Conservation (phyloP, 371 early-diverging fungal genomes). For the Mycotypha africana region DNA sequence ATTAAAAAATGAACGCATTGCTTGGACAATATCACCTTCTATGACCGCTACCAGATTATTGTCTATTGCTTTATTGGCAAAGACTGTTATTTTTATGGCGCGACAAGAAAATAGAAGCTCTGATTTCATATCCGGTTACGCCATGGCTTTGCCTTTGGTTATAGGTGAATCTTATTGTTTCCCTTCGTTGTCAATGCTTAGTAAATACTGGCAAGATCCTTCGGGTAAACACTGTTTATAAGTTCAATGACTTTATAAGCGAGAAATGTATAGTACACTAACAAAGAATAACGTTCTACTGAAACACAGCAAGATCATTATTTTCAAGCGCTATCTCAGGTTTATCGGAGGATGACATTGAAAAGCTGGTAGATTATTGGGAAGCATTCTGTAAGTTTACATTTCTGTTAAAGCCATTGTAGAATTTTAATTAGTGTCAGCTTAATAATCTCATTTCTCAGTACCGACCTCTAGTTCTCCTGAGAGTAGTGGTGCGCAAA, state of each 20-base stretch:
- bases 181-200: constrained; percentile 70
- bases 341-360: constrained; percentile 40
- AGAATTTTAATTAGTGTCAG: not conserved
- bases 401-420: not conserved
- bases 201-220: constrained; percentile 86
- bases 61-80: constrained; percentile 50
- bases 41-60: constrained; percentile 58
- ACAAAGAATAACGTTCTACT: too few species aligned
- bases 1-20: constrained; percentile 17
- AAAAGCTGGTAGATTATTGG: constrained; percentile 62
- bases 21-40: constrained; percentile 60
- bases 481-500: constrained; percentile 48
- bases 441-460: constrained; percentile 11
- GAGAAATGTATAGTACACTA: too few species aligned
- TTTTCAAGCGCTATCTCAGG: constrained; percentile 40
- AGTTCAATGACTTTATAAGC: too few species aligned
- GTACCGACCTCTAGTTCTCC: constrained; percentile 53
- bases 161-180: constrained; percentile 49
- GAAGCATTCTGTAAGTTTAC: constrained; percentile 39
- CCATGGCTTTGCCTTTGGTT: constrained; percentile 45
- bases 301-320: constrained; percentile 38
- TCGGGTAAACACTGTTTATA: too few species aligned
- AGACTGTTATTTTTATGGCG: constrained; percentile 39
- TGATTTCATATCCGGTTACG: constrained; percentile 45
- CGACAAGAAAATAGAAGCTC: constrained; percentile 46